These are phyloP conservation scores for Hirschioporus abietinus DNA, from an alignment of 768 basidiomycete genomes.

Conservation along the genomic window DNA sequence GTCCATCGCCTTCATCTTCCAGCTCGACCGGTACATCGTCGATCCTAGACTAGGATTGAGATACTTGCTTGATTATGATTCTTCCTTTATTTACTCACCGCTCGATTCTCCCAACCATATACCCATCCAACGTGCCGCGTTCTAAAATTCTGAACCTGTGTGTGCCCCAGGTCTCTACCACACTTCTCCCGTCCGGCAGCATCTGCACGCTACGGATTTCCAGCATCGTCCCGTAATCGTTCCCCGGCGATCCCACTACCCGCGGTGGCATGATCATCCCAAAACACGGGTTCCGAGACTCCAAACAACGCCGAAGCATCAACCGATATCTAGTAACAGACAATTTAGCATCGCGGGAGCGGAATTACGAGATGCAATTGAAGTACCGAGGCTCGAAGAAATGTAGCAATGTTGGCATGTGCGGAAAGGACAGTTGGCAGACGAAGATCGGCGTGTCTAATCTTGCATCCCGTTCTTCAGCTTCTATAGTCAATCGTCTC, in stretches of 20 bases:
- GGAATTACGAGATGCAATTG: not conserved
- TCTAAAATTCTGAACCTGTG: constrained; percentile 86
- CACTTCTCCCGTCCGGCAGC: constrained; percentile 83
- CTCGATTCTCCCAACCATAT: constrained; percentile 81
- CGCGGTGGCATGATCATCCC: constrained; percentile 84
- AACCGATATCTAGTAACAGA: constrained; percentile 62
- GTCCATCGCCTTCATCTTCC: constrained; percentile 6
- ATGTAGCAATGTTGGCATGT: constrained; percentile 83
- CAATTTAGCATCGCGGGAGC: not conserved
- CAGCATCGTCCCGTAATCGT: constrained; percentile 91
- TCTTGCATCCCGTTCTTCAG: constrained; percentile 72
- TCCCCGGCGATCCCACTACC: constrained; percentile 21
- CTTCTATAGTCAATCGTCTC: constrained; percentile 56
- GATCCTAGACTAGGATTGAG: constrained; percentile 27
- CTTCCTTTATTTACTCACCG: constrained; percentile 28
- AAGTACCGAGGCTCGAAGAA: constrained; percentile 83
- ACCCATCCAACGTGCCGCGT: constrained; percentile 80
- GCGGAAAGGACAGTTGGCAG: constrained; percentile 86
- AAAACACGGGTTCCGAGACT: constrained; percentile 69
- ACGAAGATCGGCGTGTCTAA: constrained; percentile 91
- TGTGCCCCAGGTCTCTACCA: constrained; percentile 70
- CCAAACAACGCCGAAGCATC: constrained; percentile 94
- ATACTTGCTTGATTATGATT: constrained; percentile 24
- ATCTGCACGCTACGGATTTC: constrained; percentile 83
- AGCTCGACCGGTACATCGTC: constrained; percentile 13